These are phyloP conservation scores for Cyanidiococcus yangmingshanensis DNA, from an alignment of 23 red algal species.

Conservation along the genomic window DNA sequence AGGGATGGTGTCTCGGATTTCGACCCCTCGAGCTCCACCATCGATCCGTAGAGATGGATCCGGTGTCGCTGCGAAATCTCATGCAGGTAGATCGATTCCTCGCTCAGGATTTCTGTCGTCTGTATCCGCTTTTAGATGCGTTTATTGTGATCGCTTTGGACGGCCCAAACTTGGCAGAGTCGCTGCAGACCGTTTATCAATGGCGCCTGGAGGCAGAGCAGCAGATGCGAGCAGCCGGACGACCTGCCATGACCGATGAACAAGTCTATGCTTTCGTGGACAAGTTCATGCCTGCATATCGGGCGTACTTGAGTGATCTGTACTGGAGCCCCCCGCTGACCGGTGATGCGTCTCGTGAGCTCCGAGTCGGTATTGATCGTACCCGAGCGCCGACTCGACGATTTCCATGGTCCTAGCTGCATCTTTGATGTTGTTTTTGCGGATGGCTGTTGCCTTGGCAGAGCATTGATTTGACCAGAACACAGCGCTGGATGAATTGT, in stretches of 20 bases:
- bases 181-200: conserved; percentile 35
- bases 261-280: conserved; percentile 82
- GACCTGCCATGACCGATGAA: conserved; percentile 49
- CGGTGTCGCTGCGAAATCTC: conserved; percentile 20
- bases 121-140: conserved; percentile 61
- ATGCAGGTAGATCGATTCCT: conserved; percentile 46
- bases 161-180: conserved; percentile 35
- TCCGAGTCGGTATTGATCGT: not conserved
- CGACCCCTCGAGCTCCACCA: conserved; percentile 2
- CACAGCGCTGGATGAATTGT: no score
- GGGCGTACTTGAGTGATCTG: conserved; percentile 49
- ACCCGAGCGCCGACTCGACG: not conserved
- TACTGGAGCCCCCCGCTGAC: conserved; percentile 31
- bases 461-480: no score
- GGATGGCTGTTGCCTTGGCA: no score
- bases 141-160: conserved; percentile 62
- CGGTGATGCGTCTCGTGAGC: not conserved
- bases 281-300: conserved; percentile 86
- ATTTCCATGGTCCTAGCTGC: not conserved
- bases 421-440: not conserved
- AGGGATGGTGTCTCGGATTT: conserved; percentile 89
- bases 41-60: not conserved
- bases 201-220: conserved; percentile 92
- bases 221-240: conserved; percentile 32
- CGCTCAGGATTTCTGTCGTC: conserved; percentile 21